Conservation (phyloP, 257 asterid genomes). For the Solanum neorickii region DNA sequence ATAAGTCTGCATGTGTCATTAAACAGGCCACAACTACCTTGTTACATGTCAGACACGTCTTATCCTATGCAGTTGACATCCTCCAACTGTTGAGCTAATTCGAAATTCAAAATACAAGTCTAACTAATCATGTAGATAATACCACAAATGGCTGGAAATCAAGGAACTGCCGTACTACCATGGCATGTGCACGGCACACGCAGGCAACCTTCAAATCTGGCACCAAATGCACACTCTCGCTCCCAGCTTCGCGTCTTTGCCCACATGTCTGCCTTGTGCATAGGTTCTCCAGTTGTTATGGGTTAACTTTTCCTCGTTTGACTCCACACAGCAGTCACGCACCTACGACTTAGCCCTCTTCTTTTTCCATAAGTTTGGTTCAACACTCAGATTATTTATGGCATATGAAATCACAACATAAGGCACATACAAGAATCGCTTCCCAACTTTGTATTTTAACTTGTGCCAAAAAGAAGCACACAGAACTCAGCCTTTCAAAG, state of each 20-base stretch:
- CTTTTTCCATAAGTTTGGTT: not conserved
- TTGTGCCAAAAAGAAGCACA: not conserved
- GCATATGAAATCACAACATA: not conserved
- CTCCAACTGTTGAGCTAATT: not conserved
- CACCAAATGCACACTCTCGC: not conserved
- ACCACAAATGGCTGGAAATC: not conserved
- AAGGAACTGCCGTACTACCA: not conserved
- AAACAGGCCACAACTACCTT: not conserved
- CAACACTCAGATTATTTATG: not conserved
- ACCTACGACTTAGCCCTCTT: not conserved
- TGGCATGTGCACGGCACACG: not conserved
- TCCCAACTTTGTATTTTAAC: not conserved
- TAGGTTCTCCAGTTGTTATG: not conserved
- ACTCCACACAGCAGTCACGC: not conserved
- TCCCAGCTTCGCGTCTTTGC: not conserved
- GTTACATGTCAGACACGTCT: not conserved
- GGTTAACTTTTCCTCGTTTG: not conserved
- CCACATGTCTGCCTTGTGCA: not conserved
- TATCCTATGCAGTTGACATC: not conserved
- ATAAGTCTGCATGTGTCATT: not conserved
- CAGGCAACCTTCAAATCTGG: not conserved
- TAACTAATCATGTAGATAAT: not conserved
- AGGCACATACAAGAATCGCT: not conserved
- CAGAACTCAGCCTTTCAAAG: not conserved
- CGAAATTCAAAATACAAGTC: not conserved